These are phyloP conservation scores for Erodium chrysanthum DNA, from an alignment of 441 rosid species.

Conservation along the genomic window DNA sequence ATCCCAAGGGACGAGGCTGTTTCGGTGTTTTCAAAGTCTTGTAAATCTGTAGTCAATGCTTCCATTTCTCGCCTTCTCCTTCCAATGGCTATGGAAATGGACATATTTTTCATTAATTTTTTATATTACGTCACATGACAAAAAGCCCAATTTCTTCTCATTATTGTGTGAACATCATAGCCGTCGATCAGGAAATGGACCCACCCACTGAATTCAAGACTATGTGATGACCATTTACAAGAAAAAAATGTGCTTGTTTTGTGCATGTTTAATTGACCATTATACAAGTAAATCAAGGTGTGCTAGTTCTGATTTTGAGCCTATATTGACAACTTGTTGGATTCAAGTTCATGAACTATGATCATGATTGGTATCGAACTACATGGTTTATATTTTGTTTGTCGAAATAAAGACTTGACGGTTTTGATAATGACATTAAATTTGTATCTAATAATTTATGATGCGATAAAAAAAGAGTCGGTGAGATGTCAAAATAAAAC, in stretches of 20 bases:
- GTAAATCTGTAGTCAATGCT: constrained; percentile 48
- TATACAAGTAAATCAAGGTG: neutral
- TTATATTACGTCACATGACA: constrained; percentile 7
- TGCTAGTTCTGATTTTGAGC: neutral
- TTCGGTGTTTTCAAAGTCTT: constrained; percentile 41
- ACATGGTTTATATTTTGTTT: too few species aligned
- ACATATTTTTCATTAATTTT: constrained; percentile 16
- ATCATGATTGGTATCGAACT: neutral
- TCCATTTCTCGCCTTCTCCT: constrained; percentile 43
- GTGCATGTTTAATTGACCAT: neutral
- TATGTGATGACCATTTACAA: neutral
- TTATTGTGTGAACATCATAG: neutral
- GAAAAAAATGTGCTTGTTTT: neutral
- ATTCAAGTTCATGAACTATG: neutral
- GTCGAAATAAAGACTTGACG: too few species aligned
- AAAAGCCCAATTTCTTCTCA: too few species aligned
- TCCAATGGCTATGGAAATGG: constrained; percentile 29
- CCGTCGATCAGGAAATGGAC: neutral
- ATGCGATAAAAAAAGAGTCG: neutral
- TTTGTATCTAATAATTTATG: too few species aligned
- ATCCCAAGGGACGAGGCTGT: constrained; percentile 21
- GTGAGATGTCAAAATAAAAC: constrained; percentile 14
- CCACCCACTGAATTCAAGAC: neutral
- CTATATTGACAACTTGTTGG: neutral
- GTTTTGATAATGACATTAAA: too few species aligned